Evolutionary conservation across 2,329 filamentous ascomycete species (phyloP).

Genomic region (Pseudogymnoascus destructans): DNA sequence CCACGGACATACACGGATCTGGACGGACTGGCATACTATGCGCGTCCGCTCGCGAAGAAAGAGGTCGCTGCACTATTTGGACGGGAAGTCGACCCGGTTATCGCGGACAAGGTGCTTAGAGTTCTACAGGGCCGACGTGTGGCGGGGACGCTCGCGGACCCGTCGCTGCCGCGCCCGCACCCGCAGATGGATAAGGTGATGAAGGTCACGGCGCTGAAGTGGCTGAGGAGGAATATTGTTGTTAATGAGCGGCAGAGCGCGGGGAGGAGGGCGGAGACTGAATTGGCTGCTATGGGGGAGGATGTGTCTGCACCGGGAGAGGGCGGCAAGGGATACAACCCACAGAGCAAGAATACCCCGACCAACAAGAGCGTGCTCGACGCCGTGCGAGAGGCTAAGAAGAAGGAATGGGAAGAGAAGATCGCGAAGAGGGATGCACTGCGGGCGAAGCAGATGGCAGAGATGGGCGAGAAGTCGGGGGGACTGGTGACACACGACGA

Average conservation of each 20-base stretch:
- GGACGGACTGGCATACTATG: conserved; percentile 40
- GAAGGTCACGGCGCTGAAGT: conserved; percentile 36
- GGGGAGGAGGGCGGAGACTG: conserved; percentile 48
- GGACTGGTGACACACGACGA: conserved; percentile 16
- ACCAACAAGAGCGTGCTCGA: conserved; percentile 47
- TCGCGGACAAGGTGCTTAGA: conserved; percentile 41
- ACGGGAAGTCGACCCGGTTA: conserved; percentile 29
- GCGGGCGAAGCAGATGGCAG: conserved; percentile 34
- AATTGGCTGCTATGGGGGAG: conserved; percentile 33
- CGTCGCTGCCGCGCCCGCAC: conserved; percentile 27
- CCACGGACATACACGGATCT: conserved; percentile 43
- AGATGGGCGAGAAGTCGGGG: conserved; percentile 26
- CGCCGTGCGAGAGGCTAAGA: conserved; percentile 39
- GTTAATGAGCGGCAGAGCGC: conserved; percentile 50
- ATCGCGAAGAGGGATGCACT: conserved; percentile 33
- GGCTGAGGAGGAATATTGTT: conserved; percentile 40
- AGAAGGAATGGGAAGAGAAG: conserved; percentile 33
- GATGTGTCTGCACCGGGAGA: conserved; percentile 13
- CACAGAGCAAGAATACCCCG: conserved; percentile 29
- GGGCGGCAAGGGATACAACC: conserved; percentile 18
- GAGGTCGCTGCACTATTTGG: conserved; percentile 41
- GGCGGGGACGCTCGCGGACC: conserved; percentile 50
- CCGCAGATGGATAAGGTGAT: conserved; percentile 23
- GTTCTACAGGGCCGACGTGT: conserved; percentile 51
- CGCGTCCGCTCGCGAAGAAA: conserved; percentile 34